Base-by-base conservation (phyloP, 2,329 filamentous ascomycete genomes). In the Sporothrix phasma region DNA sequence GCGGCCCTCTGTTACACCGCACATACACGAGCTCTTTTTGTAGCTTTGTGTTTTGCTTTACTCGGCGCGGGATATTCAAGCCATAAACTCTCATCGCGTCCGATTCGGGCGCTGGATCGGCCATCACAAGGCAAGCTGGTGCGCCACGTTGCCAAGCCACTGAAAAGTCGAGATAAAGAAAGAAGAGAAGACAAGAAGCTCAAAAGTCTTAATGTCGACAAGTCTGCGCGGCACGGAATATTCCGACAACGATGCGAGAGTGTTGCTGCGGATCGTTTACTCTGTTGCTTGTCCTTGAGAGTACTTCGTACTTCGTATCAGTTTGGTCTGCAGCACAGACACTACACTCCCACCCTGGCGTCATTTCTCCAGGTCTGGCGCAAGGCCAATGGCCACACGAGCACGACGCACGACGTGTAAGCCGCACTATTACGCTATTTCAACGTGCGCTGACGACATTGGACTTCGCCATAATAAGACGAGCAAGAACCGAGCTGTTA, bases 401-500 rank as follows among this genome's bases (percentile, higher is more conserved):
- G 22, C 51, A 11, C n/a, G 31, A 3, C 47, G 8, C n/a, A 31
- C 47, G 3, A 10, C 15, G 8, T 51, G 5, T 2, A 31, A 17
- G 5, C 34, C 13, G 4, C 5, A 8, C 19, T 46, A 31, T 54
- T 56, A 8, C 49, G 17, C 51, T 22, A 45, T 43, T 29, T 41
- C 13, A 24, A 3, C n/a, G 29, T 26, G n/a, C 61, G 31, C 24
- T 63, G 61, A 63, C 61, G 61, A 63, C 61, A 63, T 63, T 24
- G 11, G 19, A 58, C 26, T 51, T 63, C 41, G 43, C 51, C 51
- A 63, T 63, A 51, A 63, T 58, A 49, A 58, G 43, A 47, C 31
- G 17, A 3, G 45, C 19, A 22, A 59, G 13, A 45, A 43, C 54
- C 31, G 34, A 41, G 54, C 2, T 5, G 29, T 51, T n/a, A 2